Evolutionary conservation across 202 grass and related monocot species (phyloP), one percentile per base, ranked within the genome.

Genomic region (Hordeum pubiflorum): DNA sequence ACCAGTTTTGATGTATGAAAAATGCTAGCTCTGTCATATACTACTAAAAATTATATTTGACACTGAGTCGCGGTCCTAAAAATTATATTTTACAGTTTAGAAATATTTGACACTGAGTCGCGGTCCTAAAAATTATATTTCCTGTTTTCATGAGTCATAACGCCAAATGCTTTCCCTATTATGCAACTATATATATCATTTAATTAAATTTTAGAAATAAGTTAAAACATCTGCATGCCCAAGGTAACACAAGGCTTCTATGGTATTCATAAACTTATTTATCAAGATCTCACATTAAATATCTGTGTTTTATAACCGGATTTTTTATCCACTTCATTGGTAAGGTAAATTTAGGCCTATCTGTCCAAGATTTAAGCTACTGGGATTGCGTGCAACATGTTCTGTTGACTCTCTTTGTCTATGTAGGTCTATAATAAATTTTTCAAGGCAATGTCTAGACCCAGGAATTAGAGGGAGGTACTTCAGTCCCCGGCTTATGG

Each of bases 401-500:
- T 76, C 21, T 62, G 17, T 55, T 69, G 33, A 67, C 20, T 84
- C 27, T 78, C 20, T 89, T 80, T 78, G 13, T 81, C 40, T 54
- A 76, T 85, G 69, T 81, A 98, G 95, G 95, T 93, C 88, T n/a
- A 87, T 98, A 82, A 89, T 98, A 74, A 88, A 87, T 83, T 98
- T 98, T 88, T 92, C 88, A 29, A 91, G 90, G 31, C 95, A 98
- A 67, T 93, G 88, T 93, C 78, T 98, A 75, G 88, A 95, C 86
- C 86, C 95, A 75, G 87, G 83, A 80, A 89, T 93, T 80, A 94
- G 95, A 71, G 82, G 75, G 62, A 89, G 81, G 72, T 98, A 89
- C 84, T 98, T 98, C 81, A 98, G 95, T 91, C 92, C 95, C 40
- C 86, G 95, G 65, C 82, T 98, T 36, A 98, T 91, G 95, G 95